phyloP scores from a whole-genome alignment of 768 basidiomycete species.

The Leccinum subgranulosum region DNA sequence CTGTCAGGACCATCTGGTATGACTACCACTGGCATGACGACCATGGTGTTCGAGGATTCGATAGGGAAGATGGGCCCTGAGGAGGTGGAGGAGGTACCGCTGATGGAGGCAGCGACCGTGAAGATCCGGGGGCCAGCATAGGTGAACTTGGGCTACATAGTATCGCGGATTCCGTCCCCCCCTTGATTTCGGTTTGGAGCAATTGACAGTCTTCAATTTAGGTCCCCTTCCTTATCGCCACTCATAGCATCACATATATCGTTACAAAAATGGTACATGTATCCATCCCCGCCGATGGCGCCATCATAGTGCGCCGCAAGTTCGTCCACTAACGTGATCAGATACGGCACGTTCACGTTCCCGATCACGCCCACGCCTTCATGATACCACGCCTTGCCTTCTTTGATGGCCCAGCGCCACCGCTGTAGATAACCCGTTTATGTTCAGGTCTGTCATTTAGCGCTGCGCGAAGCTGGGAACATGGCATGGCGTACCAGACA shows the following conservation, averaged over 20 bases:
- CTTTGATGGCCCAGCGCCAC: slow-evolving; percentile 70
- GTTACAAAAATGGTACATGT: slow-evolving; percentile 24
- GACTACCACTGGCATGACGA: neutral
- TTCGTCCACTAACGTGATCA: slow-evolving; percentile 39
- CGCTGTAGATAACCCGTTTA: slow-evolving; percentile 37
- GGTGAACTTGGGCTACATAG: neutral
- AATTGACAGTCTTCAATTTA: neutral
- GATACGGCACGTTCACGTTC: slow-evolving; percentile 35
- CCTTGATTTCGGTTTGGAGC: no score
- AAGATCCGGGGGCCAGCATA: neutral
- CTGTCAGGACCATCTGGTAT: neutral
- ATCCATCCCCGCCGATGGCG: slow-evolving; percentile 23
- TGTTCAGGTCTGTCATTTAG: neutral
- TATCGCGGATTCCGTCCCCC: neutral
- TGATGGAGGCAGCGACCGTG: neutral
- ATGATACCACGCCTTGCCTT: slow-evolving; percentile 50
- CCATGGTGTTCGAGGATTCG: neutral
- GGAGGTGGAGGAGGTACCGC: neutral
- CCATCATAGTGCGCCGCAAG: slow-evolving; percentile 31
- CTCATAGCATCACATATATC: slow-evolving; percentile 15
- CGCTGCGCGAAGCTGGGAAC: neutral
- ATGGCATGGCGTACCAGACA: slow-evolving; percentile 56
- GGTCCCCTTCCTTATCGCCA: neutral
- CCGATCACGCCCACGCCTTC: slow-evolving; percentile 38
- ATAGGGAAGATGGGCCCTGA: neutral